Base-by-base conservation (phyloP, 345 rosid genomes). In the Rhodamnia argentea region DNA sequence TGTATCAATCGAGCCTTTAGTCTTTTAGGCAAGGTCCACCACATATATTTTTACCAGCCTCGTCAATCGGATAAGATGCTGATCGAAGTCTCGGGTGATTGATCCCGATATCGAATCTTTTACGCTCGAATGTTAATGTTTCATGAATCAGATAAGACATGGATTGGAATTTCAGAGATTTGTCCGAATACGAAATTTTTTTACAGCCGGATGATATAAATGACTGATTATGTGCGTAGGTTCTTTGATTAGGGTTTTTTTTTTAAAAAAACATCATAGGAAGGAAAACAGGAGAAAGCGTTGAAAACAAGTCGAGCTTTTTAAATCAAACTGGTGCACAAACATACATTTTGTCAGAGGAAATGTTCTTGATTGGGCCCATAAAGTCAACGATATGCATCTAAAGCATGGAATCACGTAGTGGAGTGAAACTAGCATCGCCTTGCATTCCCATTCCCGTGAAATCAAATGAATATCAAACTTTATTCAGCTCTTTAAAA, bases 401-500 rank as follows among this genome's bases (percentile, higher is more conserved):
- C 20, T 16, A 16, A 16, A 16, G 55, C 75, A 29, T 29, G 32
- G 15, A 29, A 15, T 27, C 7, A 29, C 22, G 2, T 14, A 3
- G 42, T 29, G 42, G 10, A 7, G 18, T 62, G 9, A 62, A 14
- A 15, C 37, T 29, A 62, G 23, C 22, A 62, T 7, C 3, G 1
- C 29, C 27, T 62, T 62, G 75, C 5, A 29, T 29, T 29, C 3
- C 5, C 42, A 29, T 15, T 62, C 27, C 1, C 11, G 8, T 29
- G 75, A 62, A 15, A 7, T 62, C 1, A 0, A 42, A 37, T 37
- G 3, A 42, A 4, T 1, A 29, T 62, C 3, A 29, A 15, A 29
- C 4, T 0, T 62, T 14, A 29, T 29, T 14, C 0, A 7, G 3
- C 2, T 29, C 13, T 0, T 62, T 0, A 3, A 62, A 62, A 62